These are phyloP conservation scores for Hansenula sp. DNA, from an alignment of 1,139 yeast species.

Conservation along the genomic window DNA sequence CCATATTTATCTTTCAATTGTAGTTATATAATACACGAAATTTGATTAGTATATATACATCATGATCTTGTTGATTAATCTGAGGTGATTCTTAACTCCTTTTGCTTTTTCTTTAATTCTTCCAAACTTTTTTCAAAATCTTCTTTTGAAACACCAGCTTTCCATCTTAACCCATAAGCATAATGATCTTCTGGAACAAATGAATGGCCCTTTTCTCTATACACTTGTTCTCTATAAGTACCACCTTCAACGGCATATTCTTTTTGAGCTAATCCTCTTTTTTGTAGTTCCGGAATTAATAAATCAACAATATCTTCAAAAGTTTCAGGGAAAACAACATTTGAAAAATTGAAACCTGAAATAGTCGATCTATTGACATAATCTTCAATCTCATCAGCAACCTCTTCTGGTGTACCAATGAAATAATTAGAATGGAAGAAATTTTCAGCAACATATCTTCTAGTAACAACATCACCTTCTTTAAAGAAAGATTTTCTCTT, in stretches of 20 bases:
- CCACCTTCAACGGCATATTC: constrained; percentile 30
- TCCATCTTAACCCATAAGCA: constrained; percentile 39
- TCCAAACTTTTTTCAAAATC: constrained; percentile 30
- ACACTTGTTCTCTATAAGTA: constrained; percentile 26
- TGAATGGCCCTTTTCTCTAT: constrained; percentile 19
- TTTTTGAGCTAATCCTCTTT: constrained; percentile 31
- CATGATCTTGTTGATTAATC: too few species aligned
- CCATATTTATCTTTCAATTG: too few species aligned
- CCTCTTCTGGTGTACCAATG: constrained; percentile 17
- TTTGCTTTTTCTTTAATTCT: constrained; percentile 6
- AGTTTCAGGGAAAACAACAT: constrained; percentile 31
- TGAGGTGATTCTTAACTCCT: constrained; percentile 11
- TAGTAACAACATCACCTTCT: constrained; percentile 19
- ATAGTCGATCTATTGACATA: constrained; percentile 33
- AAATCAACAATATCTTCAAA: constrained; percentile 32
- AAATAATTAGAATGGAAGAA: constrained; percentile 22
- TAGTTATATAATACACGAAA: too few species aligned
- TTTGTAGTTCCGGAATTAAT: constrained; percentile 32
- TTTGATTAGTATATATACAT: too few species aligned
- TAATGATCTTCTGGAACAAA: constrained; percentile 35
- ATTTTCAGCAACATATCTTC: constrained; percentile 24
- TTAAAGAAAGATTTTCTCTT: constrained; percentile 9
- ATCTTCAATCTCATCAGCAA: constrained; percentile 27
- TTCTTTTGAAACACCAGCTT: constrained; percentile 33
- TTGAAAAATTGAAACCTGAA: constrained; percentile 35